Conservation (phyloP, 345 rosid genomes). For the Brassica napus region DNA sequence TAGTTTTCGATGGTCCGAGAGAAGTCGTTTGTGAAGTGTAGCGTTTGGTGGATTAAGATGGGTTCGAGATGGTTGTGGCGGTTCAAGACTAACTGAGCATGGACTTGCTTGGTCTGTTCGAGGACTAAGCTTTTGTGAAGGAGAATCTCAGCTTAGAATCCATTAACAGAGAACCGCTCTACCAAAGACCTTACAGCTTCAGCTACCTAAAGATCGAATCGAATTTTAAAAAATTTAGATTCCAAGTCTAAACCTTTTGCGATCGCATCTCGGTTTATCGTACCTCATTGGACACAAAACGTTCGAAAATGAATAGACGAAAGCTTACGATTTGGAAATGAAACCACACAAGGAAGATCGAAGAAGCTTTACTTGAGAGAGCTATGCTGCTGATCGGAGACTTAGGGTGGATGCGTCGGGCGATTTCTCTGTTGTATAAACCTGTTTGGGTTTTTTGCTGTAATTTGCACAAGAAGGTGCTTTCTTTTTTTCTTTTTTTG, state of each 20-base stretch:
- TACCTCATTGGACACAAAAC: neutral
- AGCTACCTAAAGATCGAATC: neutral
- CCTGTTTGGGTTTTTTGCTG: neutral
- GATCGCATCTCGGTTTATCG: neutral
- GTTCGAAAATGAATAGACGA: neutral
- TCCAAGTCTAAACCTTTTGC: neutral
- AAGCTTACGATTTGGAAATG: neutral
- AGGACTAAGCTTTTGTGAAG: slow-evolving; percentile 38
- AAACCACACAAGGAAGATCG: neutral
- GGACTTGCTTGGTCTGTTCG: slow-evolving; percentile 53
- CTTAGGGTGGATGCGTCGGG: neutral
- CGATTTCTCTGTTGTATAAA: neutral
- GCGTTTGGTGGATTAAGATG: slow-evolving; percentile 50
- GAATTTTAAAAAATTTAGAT: neutral
- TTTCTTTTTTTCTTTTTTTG: too few relatives aligned
- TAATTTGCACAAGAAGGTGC: neutral
- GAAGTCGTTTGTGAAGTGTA: slow-evolving; percentile 40
- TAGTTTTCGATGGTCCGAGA: slow-evolving; percentile 45
- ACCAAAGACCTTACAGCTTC: neutral
- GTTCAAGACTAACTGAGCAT: slow-evolving; percentile 50
- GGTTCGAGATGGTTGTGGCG: slow-evolving; percentile 45
- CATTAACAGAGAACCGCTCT: slow-evolving; percentile 1
- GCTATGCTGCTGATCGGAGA: neutral
- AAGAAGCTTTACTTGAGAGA: neutral
- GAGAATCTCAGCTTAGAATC: slow-evolving; percentile 40